These are phyloP conservation scores for Debaryomyces castellii DNA, from an alignment of 805 yeast species.

Conservation along the genomic window DNA sequence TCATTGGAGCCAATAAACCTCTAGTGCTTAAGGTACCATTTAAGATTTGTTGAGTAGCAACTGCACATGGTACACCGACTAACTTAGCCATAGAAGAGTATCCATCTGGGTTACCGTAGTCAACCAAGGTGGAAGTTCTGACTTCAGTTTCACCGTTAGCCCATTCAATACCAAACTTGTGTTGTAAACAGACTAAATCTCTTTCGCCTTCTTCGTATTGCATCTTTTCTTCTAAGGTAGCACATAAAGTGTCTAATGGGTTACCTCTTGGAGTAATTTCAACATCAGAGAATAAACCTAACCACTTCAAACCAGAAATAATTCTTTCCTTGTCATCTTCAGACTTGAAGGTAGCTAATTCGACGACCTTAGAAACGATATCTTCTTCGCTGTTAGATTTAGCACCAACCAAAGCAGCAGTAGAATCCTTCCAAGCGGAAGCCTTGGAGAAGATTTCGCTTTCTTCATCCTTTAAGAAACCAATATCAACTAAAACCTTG, in stretches of 20 bases:
- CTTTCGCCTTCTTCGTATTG: constrained; percentile 95
- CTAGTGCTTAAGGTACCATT: constrained; percentile 70
- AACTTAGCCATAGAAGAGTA: constrained; percentile 98
- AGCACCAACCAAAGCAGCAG: constrained; percentile 74
- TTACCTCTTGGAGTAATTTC: constrained; percentile 85
- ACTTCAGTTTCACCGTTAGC: constrained; percentile 87
- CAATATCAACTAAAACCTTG: constrained; percentile 91
- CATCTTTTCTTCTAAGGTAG: constrained; percentile 92
- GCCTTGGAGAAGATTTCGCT: constrained; percentile 54
- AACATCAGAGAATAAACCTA: constrained; percentile 82
- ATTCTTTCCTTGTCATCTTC: constrained; percentile 84
- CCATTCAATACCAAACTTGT: constrained; percentile 97
- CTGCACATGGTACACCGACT: constrained; percentile 98
- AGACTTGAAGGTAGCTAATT: constrained; percentile 77
- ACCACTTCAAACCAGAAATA: constrained; percentile 87
- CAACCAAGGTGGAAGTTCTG: constrained; percentile 94
- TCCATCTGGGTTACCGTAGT: constrained; percentile 83
- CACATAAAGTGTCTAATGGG: constrained; percentile 95
- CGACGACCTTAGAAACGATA: constrained; percentile 69
- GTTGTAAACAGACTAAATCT: constrained; percentile 93
- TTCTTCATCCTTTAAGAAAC: constrained; percentile 81
- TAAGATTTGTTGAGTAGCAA: constrained; percentile 83
- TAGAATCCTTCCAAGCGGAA: constrained; percentile 86
- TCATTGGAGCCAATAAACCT: constrained; percentile 91
- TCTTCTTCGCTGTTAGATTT: constrained; percentile 68